phyloP scores from a whole-genome alignment of 495 filamentous ascomycete species.

The Chaetomidium leptoderma region DNA sequence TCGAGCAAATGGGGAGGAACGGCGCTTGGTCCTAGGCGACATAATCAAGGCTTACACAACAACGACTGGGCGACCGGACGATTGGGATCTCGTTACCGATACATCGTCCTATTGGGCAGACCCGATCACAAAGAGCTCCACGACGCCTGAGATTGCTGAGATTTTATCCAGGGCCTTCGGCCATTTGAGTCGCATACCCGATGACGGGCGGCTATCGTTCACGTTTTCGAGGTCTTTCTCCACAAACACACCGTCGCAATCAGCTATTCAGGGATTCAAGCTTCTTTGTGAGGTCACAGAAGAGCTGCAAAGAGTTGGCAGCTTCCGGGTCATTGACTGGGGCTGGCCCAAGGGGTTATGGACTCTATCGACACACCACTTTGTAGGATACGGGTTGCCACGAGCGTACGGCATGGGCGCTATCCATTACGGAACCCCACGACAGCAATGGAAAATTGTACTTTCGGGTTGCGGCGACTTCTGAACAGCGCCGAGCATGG shows the following conservation, averaged over 20 bases:
- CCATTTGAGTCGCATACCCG: background rate
- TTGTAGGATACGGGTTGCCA: too few relatives aligned
- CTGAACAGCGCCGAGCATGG: background rate
- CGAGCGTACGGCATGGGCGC: too few relatives aligned
- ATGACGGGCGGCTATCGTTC: background rate
- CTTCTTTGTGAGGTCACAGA: background rate
- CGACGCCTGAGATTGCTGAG: background rate
- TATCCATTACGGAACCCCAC: background rate
- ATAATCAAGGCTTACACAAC: background rate
- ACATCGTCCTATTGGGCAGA: background rate
- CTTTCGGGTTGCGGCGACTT: background rate
- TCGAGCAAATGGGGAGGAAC: background rate
- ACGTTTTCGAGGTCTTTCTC: background rate
- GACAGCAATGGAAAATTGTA: background rate
- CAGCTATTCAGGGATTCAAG: too few relatives aligned
- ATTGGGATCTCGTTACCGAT: background rate
- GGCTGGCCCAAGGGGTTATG: constrained; percentile 1
- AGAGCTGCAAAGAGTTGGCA: background rate
- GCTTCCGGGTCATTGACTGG: background rate
- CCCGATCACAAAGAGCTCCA: too few relatives aligned
- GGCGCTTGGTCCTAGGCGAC: background rate
- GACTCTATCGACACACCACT: too few relatives aligned
- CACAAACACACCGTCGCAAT: background rate
- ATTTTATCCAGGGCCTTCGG: background rate
- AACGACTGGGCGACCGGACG: background rate